These are phyloP conservation scores for Flaveria linearis DNA, from an alignment of 129 eudicot species.

Conservation along the genomic window DNA sequence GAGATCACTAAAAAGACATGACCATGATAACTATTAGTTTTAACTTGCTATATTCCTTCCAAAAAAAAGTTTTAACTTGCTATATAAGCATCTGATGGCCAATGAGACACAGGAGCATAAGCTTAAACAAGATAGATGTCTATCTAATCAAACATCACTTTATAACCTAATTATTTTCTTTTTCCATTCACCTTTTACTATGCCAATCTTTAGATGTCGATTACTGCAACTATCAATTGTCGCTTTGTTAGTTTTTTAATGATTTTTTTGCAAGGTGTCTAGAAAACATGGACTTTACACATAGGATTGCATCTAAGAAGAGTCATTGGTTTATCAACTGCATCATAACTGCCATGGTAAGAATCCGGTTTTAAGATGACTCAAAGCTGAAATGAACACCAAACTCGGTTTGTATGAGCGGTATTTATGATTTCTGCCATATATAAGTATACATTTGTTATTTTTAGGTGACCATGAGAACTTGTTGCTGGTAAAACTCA, in stretches of 20 bases:
- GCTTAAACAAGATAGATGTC: slow-evolving; percentile 30
- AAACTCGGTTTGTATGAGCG: not conserved
- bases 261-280: not conserved
- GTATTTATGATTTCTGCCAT: not conserved
- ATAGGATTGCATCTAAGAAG: not conserved
- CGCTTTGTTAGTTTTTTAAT: slow-evolving; percentile 10
- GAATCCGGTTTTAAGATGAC: not conserved
- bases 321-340: not conserved
- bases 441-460: not conserved
- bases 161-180: slow-evolving; percentile 25
- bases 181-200: not conserved
- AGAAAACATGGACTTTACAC: slow-evolving; percentile 13
- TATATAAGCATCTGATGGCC: slow-evolving; percentile 26
- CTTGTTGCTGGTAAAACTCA: too few relatives aligned
- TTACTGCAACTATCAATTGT: slow-evolving; percentile 11
- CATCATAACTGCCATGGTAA: not conserved
- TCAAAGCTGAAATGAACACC: not conserved
- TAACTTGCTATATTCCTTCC: too few relatives aligned
- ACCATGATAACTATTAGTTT: slow-evolving; percentile 20
- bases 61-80: too few relatives aligned
- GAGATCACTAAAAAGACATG: slow-evolving; percentile 28
- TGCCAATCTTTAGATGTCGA: slow-evolving; percentile 18
- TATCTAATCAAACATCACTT: slow-evolving; percentile 39
- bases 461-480: too few relatives aligned
- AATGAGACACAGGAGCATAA: slow-evolving; percentile 21